Base-by-base conservation (phyloP, 2,329 filamentous ascomycete species). In the Ilyonectria destructans region DNA sequence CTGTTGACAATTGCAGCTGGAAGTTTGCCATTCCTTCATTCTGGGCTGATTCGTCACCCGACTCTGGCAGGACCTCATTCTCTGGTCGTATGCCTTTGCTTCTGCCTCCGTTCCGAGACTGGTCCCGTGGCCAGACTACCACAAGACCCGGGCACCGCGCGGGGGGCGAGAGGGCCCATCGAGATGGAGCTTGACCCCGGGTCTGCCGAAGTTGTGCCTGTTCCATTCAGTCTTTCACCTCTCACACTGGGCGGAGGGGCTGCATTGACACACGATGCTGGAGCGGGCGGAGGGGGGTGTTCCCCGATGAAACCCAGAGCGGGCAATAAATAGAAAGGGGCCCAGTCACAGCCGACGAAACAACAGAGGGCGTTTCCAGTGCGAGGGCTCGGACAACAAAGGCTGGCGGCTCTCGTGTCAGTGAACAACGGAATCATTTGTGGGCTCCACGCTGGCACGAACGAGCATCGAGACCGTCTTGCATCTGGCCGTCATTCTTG, bases 11-110 rank as follows among this genome's bases (percentile, higher is more conserved):
- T 51, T 23, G 63, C 61, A 59, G 52, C 58, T 55, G 59, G 57
- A 62, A 33, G 56, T 69, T 70, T 68, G 49, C 35, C 59, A 65
- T 67, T 62, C 46, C 62, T 68, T 59, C 51, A 68, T 73, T 76
- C 74, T 76, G 74, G 74, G 67, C 74, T 76, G 74, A 76, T 75
- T 65, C 69, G 73, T 76, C 74, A 76, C 70, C 73, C 73, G 67
- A 76, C 73, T 62, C 57, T 58, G 67, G 45, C 67, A 69, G 71
- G 71, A 70, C 61, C 70, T 69, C 65, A 67, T 70, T 60, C 59
- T 64, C 58, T 55, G 49, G 71, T 75, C 65, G 73, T 68, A 74
- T 72, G 74, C 65, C 65, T 60, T 61, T 67, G 60, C 58, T 67
- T 62, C 69, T 69, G 54, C 65, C 68, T 72, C 67, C 66, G 67